Evolutionary conservation across 352 stramenopile genomes (phyloP).

Genomic region (Thalassiosira mediterranea): DNA sequence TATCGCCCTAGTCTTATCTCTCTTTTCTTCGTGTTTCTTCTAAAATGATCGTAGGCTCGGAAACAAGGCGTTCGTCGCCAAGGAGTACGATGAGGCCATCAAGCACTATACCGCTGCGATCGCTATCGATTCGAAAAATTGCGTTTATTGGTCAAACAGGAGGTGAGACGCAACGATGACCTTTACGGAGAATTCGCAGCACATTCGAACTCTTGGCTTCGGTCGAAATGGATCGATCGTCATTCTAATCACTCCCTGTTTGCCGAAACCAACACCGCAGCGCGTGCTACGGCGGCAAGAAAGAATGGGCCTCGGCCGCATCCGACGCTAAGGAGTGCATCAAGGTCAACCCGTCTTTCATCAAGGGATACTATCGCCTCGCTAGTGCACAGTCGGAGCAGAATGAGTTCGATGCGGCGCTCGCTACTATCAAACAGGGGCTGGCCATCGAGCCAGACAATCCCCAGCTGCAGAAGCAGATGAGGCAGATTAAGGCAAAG

Average conservation of each 20-base stretch:
- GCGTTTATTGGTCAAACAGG: constrained; percentile 83
- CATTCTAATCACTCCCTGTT: too few species aligned
- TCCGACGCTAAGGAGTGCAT: constrained; percentile 85
- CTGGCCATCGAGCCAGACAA: constrained; percentile 79
- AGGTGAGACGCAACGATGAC: constrained; percentile 66
- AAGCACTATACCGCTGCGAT: constrained; percentile 82
- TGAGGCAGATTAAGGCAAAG: constrained; percentile 72
- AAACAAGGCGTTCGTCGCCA: constrained; percentile 79
- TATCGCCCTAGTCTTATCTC: too few species aligned
- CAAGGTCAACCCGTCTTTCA: constrained; percentile 78
- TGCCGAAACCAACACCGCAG: constrained; percentile 32
- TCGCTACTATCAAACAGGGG: constrained; percentile 77
- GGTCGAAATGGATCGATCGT: not conserved
- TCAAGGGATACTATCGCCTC: constrained; percentile 86
- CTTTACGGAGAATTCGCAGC: too few species aligned
- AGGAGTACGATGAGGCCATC: constrained; percentile 79
- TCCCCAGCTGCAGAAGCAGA: constrained; percentile 79
- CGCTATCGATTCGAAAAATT: constrained; percentile 75
- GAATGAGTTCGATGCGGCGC: constrained; percentile 74
- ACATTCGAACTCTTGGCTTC: too few species aligned
- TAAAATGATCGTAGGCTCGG: constrained; percentile 63
- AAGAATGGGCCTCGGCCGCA: constrained; percentile 68
- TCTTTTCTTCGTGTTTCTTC: constrained; percentile 8
- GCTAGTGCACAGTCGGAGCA: constrained; percentile 79
- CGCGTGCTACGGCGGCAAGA: constrained; percentile 75